phyloP scores from a whole-genome alignment of 495 filamentous ascomycete genomes.

The Xylaria acuta region DNA sequence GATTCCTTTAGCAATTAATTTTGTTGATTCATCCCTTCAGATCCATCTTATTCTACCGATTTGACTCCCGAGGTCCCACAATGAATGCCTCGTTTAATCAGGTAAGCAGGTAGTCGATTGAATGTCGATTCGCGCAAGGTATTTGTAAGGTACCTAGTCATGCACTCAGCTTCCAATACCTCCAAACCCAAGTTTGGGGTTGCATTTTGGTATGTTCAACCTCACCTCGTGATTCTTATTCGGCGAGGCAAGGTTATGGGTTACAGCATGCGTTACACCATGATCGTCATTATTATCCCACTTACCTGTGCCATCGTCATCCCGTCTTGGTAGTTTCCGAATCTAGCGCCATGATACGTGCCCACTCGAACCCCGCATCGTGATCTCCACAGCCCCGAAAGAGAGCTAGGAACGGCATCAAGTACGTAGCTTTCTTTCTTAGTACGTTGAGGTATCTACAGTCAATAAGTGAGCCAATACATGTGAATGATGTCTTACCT shows the following conservation, averaged over 20 bases:
- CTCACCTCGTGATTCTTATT: background rate
- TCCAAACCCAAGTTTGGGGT: background rate
- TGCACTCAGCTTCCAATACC: background rate
- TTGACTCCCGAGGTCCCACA: background rate
- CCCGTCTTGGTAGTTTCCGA: constrained; percentile 23
- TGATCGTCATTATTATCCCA: background rate
- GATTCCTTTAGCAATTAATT: background rate
- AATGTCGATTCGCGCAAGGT: too few relatives aligned
- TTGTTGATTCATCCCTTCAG: background rate
- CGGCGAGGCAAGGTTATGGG: background rate
- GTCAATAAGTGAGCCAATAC: background rate
- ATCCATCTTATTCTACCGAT: background rate
- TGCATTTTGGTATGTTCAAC: background rate
- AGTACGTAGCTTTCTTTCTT: background rate
- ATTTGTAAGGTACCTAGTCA: background rate
- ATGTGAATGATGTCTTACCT: background rate
- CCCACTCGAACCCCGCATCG: constrained; percentile 21
- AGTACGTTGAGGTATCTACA: background rate
- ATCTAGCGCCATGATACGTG: background rate
- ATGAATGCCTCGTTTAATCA: too few relatives aligned
- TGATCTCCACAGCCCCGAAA: background rate
- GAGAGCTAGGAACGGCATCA: background rate
- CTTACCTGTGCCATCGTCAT: background rate
- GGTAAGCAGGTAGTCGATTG: too few relatives aligned
- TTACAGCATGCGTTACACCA: background rate